These are phyloP conservation scores for carrot (Daucus carota) DNA, from an alignment of 129 eudicot species.

Conservation along the genomic window DNA sequence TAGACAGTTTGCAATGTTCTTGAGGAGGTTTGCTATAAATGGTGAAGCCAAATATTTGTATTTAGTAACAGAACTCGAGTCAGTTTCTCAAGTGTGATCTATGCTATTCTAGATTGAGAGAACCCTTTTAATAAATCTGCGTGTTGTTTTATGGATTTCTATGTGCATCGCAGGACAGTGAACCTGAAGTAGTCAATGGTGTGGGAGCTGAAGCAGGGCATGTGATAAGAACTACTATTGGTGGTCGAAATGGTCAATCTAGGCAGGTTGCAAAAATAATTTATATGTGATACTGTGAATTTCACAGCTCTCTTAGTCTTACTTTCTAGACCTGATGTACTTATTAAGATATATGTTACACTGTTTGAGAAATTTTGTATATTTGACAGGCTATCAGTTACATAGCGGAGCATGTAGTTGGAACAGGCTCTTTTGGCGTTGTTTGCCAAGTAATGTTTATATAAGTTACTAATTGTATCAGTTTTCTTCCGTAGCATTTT, in stretches of 20 bases:
- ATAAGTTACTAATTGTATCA: not conserved
- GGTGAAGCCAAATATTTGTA: not conserved
- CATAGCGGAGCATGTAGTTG: constrained; percentile 97
- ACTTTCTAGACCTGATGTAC: constrained; percentile 7
- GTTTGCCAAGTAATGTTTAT: constrained; percentile 75
- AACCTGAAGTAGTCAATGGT: constrained; percentile 80
- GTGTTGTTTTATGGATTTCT: constrained; percentile 1
- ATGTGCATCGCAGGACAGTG: constrained; percentile 62
- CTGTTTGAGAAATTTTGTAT: constrained; percentile 12
- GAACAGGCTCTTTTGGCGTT: constrained; percentile 97
- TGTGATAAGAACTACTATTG: constrained; percentile 80
- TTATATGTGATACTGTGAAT: constrained; percentile 1
- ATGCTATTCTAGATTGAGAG: not conserved
- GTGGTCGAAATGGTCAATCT: constrained; percentile 92
- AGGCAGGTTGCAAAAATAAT: constrained; percentile 53
- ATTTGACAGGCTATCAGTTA: constrained; percentile 63
- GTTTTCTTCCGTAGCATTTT: not conserved
- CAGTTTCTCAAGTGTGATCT: not conserved
- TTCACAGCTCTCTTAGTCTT: not conserved
- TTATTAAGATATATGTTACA: not conserved
- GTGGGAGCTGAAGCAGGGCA: constrained; percentile 93
- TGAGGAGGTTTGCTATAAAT: no score
- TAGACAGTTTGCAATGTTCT: not conserved
- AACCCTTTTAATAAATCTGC: not conserved
- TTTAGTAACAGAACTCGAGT: not conserved